phyloP scores from a whole-genome alignment of 805 yeast species.

The Starmera caribaea region DNA sequence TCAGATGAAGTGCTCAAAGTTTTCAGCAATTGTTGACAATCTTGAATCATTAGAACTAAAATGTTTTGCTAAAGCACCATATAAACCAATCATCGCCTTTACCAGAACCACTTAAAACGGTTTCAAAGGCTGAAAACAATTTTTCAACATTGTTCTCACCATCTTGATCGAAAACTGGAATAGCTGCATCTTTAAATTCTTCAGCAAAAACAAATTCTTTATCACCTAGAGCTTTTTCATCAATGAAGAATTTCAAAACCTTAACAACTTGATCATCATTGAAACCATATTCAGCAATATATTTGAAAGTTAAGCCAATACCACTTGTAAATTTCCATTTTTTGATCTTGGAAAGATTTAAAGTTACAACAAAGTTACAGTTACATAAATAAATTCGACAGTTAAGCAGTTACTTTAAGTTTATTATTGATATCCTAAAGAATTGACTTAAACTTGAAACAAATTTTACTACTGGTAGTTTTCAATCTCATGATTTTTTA shows the following conservation, averaged over 20 bases:
- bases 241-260: constrained; percentile 55
- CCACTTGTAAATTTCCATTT: constrained; percentile 84
- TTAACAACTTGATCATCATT: constrained; percentile 30
- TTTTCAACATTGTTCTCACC: constrained; percentile 63
- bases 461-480: no score
- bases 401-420: no score
- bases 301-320: constrained; percentile 55
- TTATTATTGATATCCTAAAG: no score
- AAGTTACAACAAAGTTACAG: no score
- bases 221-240: constrained; percentile 65
- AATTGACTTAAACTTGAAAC: no score
- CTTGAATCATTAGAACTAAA: constrained; percentile 61
- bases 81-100: constrained; percentile 62
- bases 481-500: no score
- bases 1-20: constrained; percentile 85
- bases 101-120: constrained; percentile 31
- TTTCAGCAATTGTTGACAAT: constrained; percentile 50
- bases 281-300: constrained; percentile 41
- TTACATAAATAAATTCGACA: no score
- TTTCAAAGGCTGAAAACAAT: constrained; percentile 75
- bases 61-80: constrained; percentile 79
- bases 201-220: constrained; percentile 63
- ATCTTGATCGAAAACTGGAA: constrained; percentile 52
- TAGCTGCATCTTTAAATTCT: constrained; percentile 86
- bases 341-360: constrained; percentile 47